These are phyloP conservation scores for Barbatosphaeria neglecta DNA, from an alignment of 495 filamentous ascomycete genomes.

Conservation along the genomic window DNA sequence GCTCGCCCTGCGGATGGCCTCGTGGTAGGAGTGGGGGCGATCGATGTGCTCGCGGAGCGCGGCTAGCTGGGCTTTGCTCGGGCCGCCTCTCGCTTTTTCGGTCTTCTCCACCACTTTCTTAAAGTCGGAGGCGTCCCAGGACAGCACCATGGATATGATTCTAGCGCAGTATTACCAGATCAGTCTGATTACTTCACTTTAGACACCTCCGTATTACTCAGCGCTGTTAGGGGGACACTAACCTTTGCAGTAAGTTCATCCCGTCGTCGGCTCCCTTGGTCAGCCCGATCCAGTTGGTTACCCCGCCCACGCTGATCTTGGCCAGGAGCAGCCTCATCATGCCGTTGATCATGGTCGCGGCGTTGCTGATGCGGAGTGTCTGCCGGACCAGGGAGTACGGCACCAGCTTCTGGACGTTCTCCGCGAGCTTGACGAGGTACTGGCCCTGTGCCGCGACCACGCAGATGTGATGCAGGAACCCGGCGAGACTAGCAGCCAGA, in stretches of 20 bases:
- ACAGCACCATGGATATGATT: constrained; percentile 50
- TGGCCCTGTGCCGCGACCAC: constrained; percentile 52
- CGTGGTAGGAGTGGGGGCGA: constrained; percentile 33
- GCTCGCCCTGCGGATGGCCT: constrained; percentile 31
- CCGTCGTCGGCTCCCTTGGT: constrained; percentile 49
- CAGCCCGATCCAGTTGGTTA: constrained; percentile 56
- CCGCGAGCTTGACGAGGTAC: constrained; percentile 45
- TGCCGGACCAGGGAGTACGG: constrained; percentile 50
- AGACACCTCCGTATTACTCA: no score
- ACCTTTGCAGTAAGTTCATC: constrained; percentile 59
- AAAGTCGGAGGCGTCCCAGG: constrained; percentile 49
- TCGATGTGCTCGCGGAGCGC: constrained; percentile 37
- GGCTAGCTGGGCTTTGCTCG: constrained; percentile 34
- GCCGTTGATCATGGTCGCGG: constrained; percentile 55
- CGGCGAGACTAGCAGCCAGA: constrained; percentile 36
- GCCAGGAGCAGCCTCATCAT: constrained; percentile 51
- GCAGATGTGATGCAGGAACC: constrained; percentile 51
- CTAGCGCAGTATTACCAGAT: no score
- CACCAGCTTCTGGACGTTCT: constrained; percentile 45
- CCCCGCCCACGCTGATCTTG: constrained; percentile 47
- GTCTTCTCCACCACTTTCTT: constrained; percentile 41
- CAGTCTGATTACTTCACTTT: neutral
- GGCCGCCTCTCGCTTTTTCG: constrained; percentile 35
- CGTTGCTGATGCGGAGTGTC: constrained; percentile 54
- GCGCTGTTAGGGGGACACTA: no score